A percentile compares a stretch with the other conserved stretches of the same genome.
Evolutionary conservation across 2,329 filamentous ascomycete genomes (phyloP).

Genomic region (Xylaria sp.): DNA sequence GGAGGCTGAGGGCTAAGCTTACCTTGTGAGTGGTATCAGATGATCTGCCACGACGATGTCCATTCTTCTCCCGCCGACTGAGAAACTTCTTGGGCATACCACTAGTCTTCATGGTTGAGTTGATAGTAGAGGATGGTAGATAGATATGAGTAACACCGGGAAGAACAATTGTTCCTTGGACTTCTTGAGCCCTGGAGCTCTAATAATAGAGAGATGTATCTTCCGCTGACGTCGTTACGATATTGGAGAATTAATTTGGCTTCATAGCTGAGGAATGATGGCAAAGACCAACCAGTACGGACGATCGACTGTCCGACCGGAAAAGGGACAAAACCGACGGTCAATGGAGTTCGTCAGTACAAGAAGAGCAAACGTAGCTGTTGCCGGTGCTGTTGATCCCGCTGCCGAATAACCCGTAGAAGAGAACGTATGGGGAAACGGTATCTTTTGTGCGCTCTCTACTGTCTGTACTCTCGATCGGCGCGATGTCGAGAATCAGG

Average conservation of each 20-base stretch:
- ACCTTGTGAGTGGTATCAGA: slow-evolving; percentile 66
- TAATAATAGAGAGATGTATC: not conserved
- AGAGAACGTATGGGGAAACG: slow-evolving; percentile 17
- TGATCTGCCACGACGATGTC: slow-evolving; percentile 65
- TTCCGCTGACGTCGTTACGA: not conserved
- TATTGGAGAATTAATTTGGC: not conserved
- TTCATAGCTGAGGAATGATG: slow-evolving; percentile 25
- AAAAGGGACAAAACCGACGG: slow-evolving; percentile 3
- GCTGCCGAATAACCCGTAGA: slow-evolving; percentile 32
- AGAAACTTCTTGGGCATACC: slow-evolving; percentile 72
- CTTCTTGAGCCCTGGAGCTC: slow-evolving; percentile 5
- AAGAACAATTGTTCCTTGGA: not conserved
- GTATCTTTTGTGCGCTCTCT: slow-evolving; percentile 35
- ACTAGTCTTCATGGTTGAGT: slow-evolving; percentile 59
- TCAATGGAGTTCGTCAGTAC: slow-evolving; percentile 6
- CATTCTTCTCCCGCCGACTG: slow-evolving; percentile 74
- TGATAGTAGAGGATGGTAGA: slow-evolving; percentile 24
- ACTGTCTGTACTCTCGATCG: slow-evolving; percentile 1
- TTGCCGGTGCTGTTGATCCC: slow-evolving; percentile 2
- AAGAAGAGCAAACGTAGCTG: slow-evolving; percentile 13
- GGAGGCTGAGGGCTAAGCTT: slow-evolving; percentile 27
- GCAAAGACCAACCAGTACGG: not conserved
- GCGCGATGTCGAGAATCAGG: slow-evolving; percentile 9
- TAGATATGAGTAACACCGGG: slow-evolving; percentile 12
- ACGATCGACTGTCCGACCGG: slow-evolving; percentile 8